A percentile compares a stretch with the other conserved stretches of the same genome.
Conservation (phyloP, 495 filamentous ascomycete genomes). For the Pseudoneurospora amorphoporcata region DNA sequence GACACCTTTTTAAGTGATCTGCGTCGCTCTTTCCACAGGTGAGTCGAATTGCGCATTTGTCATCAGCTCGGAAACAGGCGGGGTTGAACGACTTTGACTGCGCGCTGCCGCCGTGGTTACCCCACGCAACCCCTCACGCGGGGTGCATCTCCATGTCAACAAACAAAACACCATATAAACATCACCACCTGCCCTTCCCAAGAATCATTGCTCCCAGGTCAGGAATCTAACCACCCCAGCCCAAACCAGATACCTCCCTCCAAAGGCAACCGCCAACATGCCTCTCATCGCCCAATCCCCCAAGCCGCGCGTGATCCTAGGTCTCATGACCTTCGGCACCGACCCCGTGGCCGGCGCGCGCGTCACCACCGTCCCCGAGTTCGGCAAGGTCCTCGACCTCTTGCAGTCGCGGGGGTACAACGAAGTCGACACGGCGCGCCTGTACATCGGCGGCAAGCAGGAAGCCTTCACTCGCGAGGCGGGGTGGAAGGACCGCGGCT, state of each 20-base stretch:
- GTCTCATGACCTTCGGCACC: slow-evolving; percentile 53
- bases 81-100: not conserved
- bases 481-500: slow-evolving; percentile 68
- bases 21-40: not conserved
- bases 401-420: slow-evolving; percentile 66
- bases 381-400: slow-evolving; percentile 53
- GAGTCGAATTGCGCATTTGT: not conserved
- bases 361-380: slow-evolving; percentile 58
- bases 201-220: no score
- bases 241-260: not conserved
- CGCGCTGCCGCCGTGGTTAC: not conserved
- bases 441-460: slow-evolving; percentile 64
- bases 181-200: not conserved
- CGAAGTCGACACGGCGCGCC: slow-evolving; percentile 70
- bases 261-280: slow-evolving; percentile 7
- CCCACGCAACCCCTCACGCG: not conserved
- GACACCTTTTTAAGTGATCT: not conserved
- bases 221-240: not conserved
- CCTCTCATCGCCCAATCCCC: slow-evolving; percentile 37
- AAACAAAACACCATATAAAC: not conserved
- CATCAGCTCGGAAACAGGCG: not conserved
- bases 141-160: not conserved
- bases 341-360: slow-evolving; percentile 49
- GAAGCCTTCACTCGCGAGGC: slow-evolving; percentile 73
- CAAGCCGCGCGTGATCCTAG: slow-evolving; percentile 47